Conservation (phyloP, 2,329 filamentous ascomycete species). For the Colletotrichum ledebouriae region DNA sequence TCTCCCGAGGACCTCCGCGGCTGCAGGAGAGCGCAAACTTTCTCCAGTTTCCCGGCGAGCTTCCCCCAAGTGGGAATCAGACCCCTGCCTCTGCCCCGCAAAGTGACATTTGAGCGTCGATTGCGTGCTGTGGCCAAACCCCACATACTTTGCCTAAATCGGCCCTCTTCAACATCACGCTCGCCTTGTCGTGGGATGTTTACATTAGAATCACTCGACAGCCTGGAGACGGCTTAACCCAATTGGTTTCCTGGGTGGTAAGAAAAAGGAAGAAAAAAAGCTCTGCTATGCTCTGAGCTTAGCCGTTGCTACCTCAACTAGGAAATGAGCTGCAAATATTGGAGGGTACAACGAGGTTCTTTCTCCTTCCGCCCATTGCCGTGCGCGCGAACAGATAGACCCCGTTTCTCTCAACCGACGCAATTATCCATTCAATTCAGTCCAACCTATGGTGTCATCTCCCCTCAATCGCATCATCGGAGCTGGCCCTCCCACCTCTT, state of each 20-base stretch:
- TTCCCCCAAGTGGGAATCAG: slow-evolving; percentile 9
- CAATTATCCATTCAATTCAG: slow-evolving; percentile 10
- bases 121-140: slow-evolving; percentile 51
- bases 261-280: not conserved
- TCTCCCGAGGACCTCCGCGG: no score
- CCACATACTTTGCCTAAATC: slow-evolving; percentile 48
- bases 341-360: slow-evolving; percentile 2
- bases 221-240: not conserved
- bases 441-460: slow-evolving; percentile 23
- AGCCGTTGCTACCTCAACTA: not conserved
- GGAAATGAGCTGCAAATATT: slow-evolving; percentile 6
- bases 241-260: slow-evolving; percentile 2
- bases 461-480: slow-evolving; percentile 42
- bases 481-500: slow-evolving; percentile 20
- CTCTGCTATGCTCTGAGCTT: slow-evolving; percentile 2
- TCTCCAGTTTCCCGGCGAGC: slow-evolving; percentile 3
- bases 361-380: not conserved
- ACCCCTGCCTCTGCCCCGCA: slow-evolving; percentile 38
- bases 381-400: not conserved
- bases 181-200: not conserved
- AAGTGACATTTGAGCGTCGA: slow-evolving; percentile 46
- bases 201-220: not conserved
- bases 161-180: slow-evolving; percentile 30
- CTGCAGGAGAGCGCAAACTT: slow-evolving; percentile 10
- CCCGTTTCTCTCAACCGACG: slow-evolving; percentile 6